Evolutionary conservation across 768 basidiomycete species (phyloP), one percentile per base, ranked within the genome.

Genomic region (Leccinum fibrillosum): DNA sequence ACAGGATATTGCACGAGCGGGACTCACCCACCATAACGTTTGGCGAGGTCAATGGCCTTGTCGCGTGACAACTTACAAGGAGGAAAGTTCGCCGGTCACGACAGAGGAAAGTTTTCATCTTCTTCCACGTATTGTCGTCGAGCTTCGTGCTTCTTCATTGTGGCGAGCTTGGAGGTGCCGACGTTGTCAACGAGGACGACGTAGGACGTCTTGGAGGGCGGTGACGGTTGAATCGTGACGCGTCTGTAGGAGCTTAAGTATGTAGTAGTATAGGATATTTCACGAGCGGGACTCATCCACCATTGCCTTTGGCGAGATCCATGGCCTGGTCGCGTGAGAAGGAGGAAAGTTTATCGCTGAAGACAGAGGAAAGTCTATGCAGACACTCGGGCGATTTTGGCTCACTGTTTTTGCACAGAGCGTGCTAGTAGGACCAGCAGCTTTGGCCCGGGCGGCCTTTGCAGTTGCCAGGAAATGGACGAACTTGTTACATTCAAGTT

Each of bases 251-350:
- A 34, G 48, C 12, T 28, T 4, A 7, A n/a, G 39, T 42, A n/a
- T 15, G 19, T 6, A n/a, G 32, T 26, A 26, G 26, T 26, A 26
- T 26, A 26, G 7, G 26, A 26, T 26, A 26, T 26, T 26, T 26
- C 7, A 26, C 26, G 26, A 26, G 26, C 26, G 52, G 9, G 2
- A 78, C 91, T 60, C 51, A 94, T 95, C 87, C 95, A 64, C 94
- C 94, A 67, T 86, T 94, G 5, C 94, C 90, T 72, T 99, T 98
- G 0, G 89, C 96, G 6, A 96, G 73, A 64, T 96, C 94, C 25
- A 78, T 70, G 1, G 92, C 88, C 64, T 97, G 94, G 3, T 98
- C 92, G 35, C 97, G 81, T 2, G 92, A 86, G 62, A 98, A 86
- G 58, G 88, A 89, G 49, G 81, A 83, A 49, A 98, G 74, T 65